These are phyloP conservation scores for Botrytis elliptica DNA, from an alignment of 2,329 filamentous ascomycete species.

Conservation along the genomic window DNA sequence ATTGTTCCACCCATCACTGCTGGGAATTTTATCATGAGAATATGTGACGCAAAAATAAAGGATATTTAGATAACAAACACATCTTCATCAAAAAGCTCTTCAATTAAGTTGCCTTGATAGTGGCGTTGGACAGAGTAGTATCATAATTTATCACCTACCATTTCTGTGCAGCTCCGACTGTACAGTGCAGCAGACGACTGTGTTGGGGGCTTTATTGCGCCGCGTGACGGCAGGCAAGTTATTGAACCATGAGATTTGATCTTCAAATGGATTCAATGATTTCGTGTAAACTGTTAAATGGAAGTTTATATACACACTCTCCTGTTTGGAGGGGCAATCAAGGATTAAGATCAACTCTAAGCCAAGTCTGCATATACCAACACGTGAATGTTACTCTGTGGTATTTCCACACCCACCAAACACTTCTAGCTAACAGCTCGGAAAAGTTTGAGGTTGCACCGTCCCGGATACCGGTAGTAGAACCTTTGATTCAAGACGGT, in stretches of 20 bases:
- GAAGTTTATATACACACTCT: background rate
- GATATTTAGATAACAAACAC: too few species aligned
- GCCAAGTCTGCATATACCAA: background rate
- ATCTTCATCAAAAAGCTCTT: too few species aligned
- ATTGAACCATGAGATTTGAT: background rate
- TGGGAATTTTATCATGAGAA: too few species aligned
- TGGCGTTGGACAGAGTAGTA: background rate
- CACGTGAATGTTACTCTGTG: background rate
- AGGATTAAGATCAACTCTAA: background rate
- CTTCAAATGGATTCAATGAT: background rate
- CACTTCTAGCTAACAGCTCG: slow-evolving; percentile 50
- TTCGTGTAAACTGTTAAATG: background rate
- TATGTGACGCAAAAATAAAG: background rate
- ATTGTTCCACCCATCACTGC: background rate
- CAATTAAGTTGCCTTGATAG: too few species aligned
- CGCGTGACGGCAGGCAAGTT: background rate
- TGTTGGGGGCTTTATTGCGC: background rate
- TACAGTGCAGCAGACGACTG: background rate
- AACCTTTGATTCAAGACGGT: slow-evolving; percentile 51
- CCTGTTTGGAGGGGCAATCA: background rate
- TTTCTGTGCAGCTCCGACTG: background rate
- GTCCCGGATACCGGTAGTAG: slow-evolving; percentile 44
- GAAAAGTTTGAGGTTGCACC: slow-evolving; percentile 50
- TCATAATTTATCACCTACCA: background rate
- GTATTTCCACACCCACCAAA: background rate